A percentile compares a stretch with the other conserved stretches of the same genome.
phyloP scores from a whole-genome alignment of 257 asterid genomes.

The Agastache rugosa region DNA sequence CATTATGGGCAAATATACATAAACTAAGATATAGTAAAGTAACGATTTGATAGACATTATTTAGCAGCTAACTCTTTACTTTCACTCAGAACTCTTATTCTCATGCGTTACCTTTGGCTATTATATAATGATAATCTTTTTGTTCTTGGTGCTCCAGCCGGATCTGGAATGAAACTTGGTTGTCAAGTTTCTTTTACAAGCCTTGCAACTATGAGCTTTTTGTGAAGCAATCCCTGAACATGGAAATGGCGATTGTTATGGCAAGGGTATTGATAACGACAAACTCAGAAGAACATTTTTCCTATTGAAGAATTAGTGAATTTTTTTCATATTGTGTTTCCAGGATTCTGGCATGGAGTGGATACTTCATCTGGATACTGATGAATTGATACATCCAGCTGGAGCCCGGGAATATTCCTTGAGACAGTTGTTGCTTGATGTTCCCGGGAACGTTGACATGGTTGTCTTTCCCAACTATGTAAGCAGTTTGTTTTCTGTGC shows the following conservation, averaged over 20 bases:
- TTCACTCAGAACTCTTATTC: constrained; percentile 13
- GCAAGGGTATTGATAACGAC: constrained; percentile 73
- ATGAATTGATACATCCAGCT: constrained; percentile 93
- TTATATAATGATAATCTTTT: constrained; percentile 35
- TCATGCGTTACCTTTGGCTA: constrained; percentile 18
- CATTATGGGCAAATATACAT: constrained; percentile 13
- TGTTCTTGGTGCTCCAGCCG: constrained; percentile 63
- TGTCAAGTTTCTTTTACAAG: constrained; percentile 92
- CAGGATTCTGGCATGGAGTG: constrained; percentile 94
- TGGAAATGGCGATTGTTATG: constrained; percentile 97
- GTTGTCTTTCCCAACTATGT: constrained; percentile 97
- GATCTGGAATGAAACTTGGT: constrained; percentile 97
- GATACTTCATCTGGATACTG: constrained; percentile 98
- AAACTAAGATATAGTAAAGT: constrained; percentile 11
- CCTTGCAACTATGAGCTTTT: constrained; percentile 98
- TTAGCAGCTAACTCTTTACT: not conserved
- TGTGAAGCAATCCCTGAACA: constrained; percentile 94
- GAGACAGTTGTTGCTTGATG: constrained; percentile 83
- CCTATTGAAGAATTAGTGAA: not conserved
- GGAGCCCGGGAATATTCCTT: constrained; percentile 91
- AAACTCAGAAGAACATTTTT: constrained; percentile 10
- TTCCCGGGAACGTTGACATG: constrained; percentile 91
- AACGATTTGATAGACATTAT: constrained; percentile 5
- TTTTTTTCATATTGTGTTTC: constrained; percentile 26
- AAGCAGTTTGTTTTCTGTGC: constrained; percentile 40